A percentile compares a stretch with the other conserved stretches of the same genome.
phyloP scores from a whole-genome alignment of 441 rosid species.

The Codiaeum variegatum region DNA sequence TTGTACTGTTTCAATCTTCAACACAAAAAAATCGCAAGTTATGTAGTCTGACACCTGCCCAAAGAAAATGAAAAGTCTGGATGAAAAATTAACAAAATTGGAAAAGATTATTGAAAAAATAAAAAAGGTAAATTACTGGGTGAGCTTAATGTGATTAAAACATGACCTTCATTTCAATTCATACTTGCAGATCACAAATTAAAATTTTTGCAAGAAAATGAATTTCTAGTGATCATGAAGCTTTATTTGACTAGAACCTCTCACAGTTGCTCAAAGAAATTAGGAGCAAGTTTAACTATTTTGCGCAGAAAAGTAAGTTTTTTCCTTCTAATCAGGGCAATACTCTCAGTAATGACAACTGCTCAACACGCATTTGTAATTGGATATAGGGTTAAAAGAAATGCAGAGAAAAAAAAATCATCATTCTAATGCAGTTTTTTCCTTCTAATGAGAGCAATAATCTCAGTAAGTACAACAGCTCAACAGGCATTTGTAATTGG shows the following conservation, averaged over 20 bases:
- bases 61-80: constrained; percentile 12
- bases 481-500: background rate
- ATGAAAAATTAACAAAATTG: background rate
- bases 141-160: constrained; percentile 1
- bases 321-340: background rate
- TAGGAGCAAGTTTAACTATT: constrained; percentile 5
- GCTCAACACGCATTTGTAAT: background rate
- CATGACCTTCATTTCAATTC: background rate
- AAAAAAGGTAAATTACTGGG: constrained; percentile 7
- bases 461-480: background rate
- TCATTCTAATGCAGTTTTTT: too few relatives aligned
- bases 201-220: constrained; percentile 4
- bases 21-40: constrained; percentile 1
- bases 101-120: too few relatives aligned
- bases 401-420: too few relatives aligned
- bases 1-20: constrained; percentile 14
- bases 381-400: background rate
- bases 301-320: background rate
- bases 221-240: constrained; percentile 1
- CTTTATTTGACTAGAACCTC: constrained; percentile 10
- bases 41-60: constrained; percentile 26
- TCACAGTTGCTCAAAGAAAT: background rate
- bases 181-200: background rate
- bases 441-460: background rate
- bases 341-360: background rate